A percentile compares a stretch with the other conserved stretches of the same genome.
phyloP scores from a whole-genome alignment of 164 flowering plant genomes.

The Vitis rotundifolia region DNA sequence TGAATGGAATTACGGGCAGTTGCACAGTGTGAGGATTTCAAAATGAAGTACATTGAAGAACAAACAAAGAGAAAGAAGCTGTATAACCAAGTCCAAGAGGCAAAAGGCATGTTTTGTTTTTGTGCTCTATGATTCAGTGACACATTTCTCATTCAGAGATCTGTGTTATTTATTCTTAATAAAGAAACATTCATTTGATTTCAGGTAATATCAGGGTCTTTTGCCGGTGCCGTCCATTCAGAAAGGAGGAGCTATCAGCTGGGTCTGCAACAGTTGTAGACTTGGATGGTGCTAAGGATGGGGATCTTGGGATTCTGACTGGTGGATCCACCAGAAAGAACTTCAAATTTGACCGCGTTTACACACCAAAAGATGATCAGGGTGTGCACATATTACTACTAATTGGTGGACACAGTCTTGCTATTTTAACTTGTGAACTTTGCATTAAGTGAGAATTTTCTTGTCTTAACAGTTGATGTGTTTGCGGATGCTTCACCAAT shows the following conservation, averaged over 20 bases:
- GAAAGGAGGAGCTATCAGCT: slow-evolving; percentile 50
- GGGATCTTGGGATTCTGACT: slow-evolving; percentile 62
- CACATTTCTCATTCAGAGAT: no score
- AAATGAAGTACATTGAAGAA: slow-evolving; percentile 74
- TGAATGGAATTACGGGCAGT: slow-evolving; percentile 37
- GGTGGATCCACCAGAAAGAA: slow-evolving; percentile 54
- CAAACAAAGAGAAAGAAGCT: slow-evolving; percentile 73
- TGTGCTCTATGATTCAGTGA: no score
- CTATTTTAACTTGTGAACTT: no score
- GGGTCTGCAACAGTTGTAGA: slow-evolving; percentile 61
- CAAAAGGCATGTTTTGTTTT: slow-evolving; percentile 51
- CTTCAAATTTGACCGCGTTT: slow-evolving; percentile 84
- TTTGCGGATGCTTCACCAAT: slow-evolving; percentile 85
- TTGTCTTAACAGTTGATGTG: slow-evolving; percentile 58
- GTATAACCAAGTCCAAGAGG: slow-evolving; percentile 69
- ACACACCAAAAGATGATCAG: slow-evolving; percentile 80
- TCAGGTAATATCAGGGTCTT: slow-evolving; percentile 93
- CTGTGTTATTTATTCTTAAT: no score
- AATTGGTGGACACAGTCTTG: no score
- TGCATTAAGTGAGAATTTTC: slow-evolving; percentile 1
- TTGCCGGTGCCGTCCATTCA: slow-evolving; percentile 88
- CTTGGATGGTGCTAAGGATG: slow-evolving; percentile 83
- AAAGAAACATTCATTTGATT: neutral
- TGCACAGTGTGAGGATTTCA: slow-evolving; percentile 84
- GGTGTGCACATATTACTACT: slow-evolving; percentile 31